phyloP scores from a whole-genome alignment of 192 early-diverging fungal genomes.

The Coemansia sp. region DNA sequence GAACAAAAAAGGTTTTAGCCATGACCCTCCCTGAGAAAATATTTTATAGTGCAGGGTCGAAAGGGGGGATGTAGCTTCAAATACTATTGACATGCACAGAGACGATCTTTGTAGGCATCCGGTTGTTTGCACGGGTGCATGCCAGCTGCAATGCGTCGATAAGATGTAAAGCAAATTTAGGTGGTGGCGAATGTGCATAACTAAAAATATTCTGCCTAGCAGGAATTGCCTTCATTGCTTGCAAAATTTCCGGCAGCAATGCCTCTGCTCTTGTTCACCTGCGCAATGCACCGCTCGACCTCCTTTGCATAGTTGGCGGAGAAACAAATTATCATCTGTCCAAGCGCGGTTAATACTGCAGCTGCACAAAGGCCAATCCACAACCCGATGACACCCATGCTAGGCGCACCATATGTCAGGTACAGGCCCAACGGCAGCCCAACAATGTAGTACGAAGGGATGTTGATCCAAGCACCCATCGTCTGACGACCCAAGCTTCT shows the following conservation, averaged over 20 bases:
- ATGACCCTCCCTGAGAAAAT: not conserved
- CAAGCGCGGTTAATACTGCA: conserved; percentile 21
- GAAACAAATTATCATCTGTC: conserved; percentile 33
- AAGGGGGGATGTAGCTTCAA: not conserved
- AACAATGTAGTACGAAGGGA: conserved; percentile 55
- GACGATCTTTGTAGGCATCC: not conserved
- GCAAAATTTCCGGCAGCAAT: not conserved
- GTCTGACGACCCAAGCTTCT: conserved; percentile 56
- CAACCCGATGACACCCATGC: conserved; percentile 40
- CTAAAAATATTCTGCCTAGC: not conserved
- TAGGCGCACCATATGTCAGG: conserved; percentile 49
- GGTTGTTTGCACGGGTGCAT: not conserved
- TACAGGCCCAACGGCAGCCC: conserved; percentile 57
- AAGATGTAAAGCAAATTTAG: no score
- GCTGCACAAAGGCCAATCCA: conserved; percentile 48
- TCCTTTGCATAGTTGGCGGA: conserved; percentile 28
- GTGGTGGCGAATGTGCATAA: not conserved
- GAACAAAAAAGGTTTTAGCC: not conserved
- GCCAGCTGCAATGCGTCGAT: no score
- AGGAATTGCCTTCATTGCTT: not conserved
- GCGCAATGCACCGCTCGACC: conserved; percentile 30
- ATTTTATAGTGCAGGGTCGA: not conserved
- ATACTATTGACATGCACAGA: not conserved
- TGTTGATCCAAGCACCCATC: conserved; percentile 53
- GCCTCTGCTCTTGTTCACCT: conserved; percentile 5